Evolutionary conservation across 2,329 filamentous ascomycete genomes (phyloP), one percentile per base, ranked within the genome.

Genomic region (Fusarium nelsonii): DNA sequence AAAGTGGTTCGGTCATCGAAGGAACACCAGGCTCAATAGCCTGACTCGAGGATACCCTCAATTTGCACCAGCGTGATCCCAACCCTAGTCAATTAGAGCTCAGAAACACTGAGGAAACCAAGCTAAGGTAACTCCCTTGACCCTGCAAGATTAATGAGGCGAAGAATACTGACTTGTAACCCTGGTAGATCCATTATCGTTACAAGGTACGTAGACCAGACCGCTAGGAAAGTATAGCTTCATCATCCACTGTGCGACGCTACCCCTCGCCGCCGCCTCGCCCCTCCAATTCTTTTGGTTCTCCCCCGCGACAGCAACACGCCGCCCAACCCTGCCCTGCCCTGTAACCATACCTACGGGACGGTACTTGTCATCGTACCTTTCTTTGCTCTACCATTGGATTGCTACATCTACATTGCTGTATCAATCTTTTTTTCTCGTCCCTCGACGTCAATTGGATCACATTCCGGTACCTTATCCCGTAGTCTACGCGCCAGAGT

Each of bases 1-100:
- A 63, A 61, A 69, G 57, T 52, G 56, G 41, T 61, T 54, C 51
- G 49, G 62, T 69, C 66, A 70, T 63, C 37, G 36, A 49, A 52
- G 37, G 30, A 45, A 61, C 54, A 56, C 33, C 33, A 41, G 43
- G 10, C 41, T 44, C 37, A 40, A 41, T 36, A 61, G 12, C 44
- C 39, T 54, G 54, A 49, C 60, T 65, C 60, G 11, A 45, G 44
- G 20, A 51, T 46, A 32, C 15, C 39, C 33, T 54, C 58, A 48
- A 12, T 48, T 46, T 63, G 16, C 23, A 16, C 40, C 44, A 48
- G n/a, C 23, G 5, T 10, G 8, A 30, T 48, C 30, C 36, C 44
- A 59, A 23, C 46, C 36, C 46, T 58, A 57, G 43, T 36, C 43
- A 53, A 48, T 63, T 41, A 49, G 41, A 57, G 39, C 34, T 40